These are phyloP conservation scores for Coemansia sp. DNA, from an alignment of 192 early-diverging fungal genomes.

Conservation along the genomic window DNA sequence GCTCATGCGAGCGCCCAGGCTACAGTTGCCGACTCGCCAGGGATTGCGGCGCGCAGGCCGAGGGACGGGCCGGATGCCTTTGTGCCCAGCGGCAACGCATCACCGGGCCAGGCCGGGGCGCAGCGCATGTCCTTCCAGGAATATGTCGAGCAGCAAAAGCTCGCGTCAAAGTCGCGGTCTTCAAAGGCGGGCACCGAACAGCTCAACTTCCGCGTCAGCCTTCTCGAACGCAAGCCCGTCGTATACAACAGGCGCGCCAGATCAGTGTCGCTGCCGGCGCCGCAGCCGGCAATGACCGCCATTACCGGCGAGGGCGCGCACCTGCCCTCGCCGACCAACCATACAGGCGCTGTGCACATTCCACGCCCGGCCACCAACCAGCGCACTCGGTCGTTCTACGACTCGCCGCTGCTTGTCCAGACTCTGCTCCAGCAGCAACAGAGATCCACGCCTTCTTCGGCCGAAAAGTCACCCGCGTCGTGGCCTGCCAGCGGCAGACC, in stretches of 20 bases:
- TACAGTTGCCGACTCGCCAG: conserved; percentile 17
- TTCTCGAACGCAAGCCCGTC: conserved; percentile 20
- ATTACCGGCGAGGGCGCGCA: conserved; percentile 1
- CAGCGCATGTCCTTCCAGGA: conserved; percentile 25
- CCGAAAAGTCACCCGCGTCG: background rate
- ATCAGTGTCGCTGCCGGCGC: conserved; percentile 26
- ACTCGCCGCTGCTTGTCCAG: conserved; percentile 30
- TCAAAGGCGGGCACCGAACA: conserved; percentile 23
- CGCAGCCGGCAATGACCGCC: conserved; percentile 3
- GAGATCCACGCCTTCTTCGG: background rate
- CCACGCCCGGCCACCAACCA: no score
- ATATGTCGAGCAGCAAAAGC: conserved; percentile 37
- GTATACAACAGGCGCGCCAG: conserved; percentile 10
- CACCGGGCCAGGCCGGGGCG: background rate
- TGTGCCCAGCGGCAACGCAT: background rate
- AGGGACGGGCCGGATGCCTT: background rate
- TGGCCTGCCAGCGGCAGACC: conserved; percentile 4
- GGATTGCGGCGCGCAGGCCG: background rate
- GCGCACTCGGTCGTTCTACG: conserved; percentile 28
- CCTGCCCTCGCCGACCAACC: background rate
- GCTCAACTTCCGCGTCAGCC: conserved; percentile 46
- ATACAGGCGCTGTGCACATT: no score
- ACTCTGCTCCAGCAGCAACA: conserved; percentile 18
- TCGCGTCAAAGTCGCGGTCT: background rate
- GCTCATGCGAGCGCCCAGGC: conserved; percentile 30